Percentiles rank a stretch among this genome's conserved stretches.
Evolutionary conservation across 345 rosid genomes (phyloP).

Genomic region (Corchorus olitorius): DNA sequence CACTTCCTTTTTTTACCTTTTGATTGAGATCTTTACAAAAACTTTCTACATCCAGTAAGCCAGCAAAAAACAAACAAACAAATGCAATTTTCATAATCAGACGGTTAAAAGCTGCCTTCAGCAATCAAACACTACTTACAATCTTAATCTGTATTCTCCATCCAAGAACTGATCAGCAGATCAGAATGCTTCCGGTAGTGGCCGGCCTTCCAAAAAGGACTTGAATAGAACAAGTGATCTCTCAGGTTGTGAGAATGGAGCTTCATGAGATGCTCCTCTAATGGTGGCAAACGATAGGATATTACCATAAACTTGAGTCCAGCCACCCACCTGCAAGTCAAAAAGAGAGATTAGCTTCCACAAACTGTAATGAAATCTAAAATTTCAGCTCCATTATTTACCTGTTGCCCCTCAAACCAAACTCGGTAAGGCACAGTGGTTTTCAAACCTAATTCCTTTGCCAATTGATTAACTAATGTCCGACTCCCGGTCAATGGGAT

Average conservation of each 20-base stretch:
- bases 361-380: not conserved
- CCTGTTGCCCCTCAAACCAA: conserved; percentile 95
- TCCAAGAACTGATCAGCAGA: conserved; percentile 24
- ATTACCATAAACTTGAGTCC: conserved; percentile 92
- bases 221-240: conserved; percentile 87
- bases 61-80: conserved; percentile 25
- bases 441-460: conserved; percentile 56
- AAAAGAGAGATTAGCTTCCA: not conserved
- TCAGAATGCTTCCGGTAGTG: conserved; percentile 80
- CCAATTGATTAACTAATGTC: conserved; percentile 58
- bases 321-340: conserved; percentile 80
- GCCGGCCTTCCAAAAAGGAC: conserved; percentile 60
- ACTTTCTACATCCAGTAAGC: conserved; percentile 26
- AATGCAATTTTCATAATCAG: conserved; percentile 30
- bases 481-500: conserved; percentile 89
- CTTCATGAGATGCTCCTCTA: conserved; percentile 96
- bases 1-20: conserved; percentile 14
- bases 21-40: conserved; percentile 28
- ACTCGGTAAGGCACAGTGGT: conserved; percentile 74
- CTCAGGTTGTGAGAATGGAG: conserved; percentile 94
- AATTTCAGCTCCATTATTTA: conserved; percentile 24
- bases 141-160: conserved; percentile 23
- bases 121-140: conserved; percentile 36
- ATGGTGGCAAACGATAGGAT: conserved; percentile 89
- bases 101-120: conserved; percentile 23